Evolutionary conservation across 495 filamentous ascomycete genomes (phyloP).

Genomic region (Thermothielavioides terrestris): DNA sequence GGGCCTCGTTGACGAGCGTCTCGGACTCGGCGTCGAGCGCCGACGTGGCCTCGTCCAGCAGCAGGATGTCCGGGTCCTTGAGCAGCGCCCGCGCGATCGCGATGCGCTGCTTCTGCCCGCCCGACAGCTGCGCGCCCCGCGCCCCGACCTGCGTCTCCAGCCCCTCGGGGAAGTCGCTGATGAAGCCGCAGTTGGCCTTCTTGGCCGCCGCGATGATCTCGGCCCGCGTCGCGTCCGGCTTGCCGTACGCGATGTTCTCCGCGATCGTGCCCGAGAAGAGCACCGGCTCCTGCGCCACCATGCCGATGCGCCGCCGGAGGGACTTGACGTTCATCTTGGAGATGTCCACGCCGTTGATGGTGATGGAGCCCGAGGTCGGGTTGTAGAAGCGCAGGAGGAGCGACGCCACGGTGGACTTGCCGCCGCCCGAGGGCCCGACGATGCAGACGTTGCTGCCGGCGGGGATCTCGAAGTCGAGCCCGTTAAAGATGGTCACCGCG

Average conservation of each 20-base stretch:
- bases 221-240: constrained; percentile 62
- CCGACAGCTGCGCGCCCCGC: constrained; percentile 85
- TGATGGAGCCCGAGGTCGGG: constrained; percentile 66
- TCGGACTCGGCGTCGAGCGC: constrained; percentile 97
- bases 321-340: constrained; percentile 85
- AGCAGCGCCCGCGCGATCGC: constrained; percentile 91
- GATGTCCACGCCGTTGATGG: constrained; percentile 79
- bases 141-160: constrained; percentile 91
- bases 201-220: constrained; percentile 82
- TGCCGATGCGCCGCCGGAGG: constrained; percentile 85
- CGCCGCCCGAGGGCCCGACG: constrained; percentile 88
- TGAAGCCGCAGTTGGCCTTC: constrained; percentile 95
- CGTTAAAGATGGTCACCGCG: constrained; percentile 82
- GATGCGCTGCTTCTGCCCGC: constrained; percentile 96
- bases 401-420: constrained; percentile 88
- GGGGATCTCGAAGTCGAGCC: constrained; percentile 81
- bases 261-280: constrained; percentile 93
- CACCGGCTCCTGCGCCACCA: constrained; percentile 92
- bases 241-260: constrained; percentile 93
- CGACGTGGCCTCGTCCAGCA: constrained; percentile 89
- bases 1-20: constrained; percentile 85
- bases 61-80: constrained; percentile 92
- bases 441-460: constrained; percentile 93
- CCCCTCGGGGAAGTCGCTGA: constrained; percentile 91
- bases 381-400: constrained; percentile 86